Evolutionary conservation across 805 yeast genomes (phyloP).

Genomic region (Yamadazyma kitorensis): DNA sequence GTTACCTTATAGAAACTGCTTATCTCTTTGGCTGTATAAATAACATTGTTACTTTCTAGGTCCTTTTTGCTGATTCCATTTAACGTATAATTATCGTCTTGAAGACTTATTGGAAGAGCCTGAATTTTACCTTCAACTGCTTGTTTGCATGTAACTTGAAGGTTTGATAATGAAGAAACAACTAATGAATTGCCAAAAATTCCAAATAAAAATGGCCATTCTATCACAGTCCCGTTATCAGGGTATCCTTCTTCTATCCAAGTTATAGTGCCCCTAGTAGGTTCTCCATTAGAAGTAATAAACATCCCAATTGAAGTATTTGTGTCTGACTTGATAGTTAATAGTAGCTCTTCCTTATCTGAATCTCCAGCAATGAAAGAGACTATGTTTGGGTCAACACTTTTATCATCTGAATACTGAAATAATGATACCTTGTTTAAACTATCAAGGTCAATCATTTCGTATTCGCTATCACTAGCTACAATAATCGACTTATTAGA

Average conservation of each 20-base stretch:
- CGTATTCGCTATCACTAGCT: conserved; percentile 32
- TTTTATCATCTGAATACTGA: conserved; percentile 7
- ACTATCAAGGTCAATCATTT: conserved; percentile 34
- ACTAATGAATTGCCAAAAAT: conserved; percentile 20
- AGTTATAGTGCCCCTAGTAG: conserved; percentile 39
- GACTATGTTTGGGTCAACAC: conserved; percentile 21
- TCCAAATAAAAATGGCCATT: conserved; percentile 38
- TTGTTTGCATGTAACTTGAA: conserved; percentile 15
- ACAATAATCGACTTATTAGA: conserved; percentile 29
- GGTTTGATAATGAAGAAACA: conserved; percentile 17
- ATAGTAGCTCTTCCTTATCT: conserved; percentile 25
- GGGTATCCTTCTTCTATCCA: conserved; percentile 39
- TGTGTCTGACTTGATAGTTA: conserved; percentile 32
- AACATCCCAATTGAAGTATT: conserved; percentile 40
- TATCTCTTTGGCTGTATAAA: neutral
- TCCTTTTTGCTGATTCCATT: conserved; percentile 6
- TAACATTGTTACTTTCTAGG: conserved; percentile 2
- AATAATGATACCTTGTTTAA: conserved; percentile 30
- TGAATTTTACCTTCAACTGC: conserved; percentile 6
- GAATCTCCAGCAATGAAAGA: conserved; percentile 20
- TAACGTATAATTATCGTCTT: conserved; percentile 7
- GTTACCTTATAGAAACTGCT: conserved; percentile 2
- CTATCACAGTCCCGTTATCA: conserved; percentile 26
- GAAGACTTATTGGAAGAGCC: conserved; percentile 4
- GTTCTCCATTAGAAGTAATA: conserved; percentile 36